Base-by-base conservation (phyloP, 2,329 filamentous ascomycete species). In the Fonsecaea pugnacius region DNA sequence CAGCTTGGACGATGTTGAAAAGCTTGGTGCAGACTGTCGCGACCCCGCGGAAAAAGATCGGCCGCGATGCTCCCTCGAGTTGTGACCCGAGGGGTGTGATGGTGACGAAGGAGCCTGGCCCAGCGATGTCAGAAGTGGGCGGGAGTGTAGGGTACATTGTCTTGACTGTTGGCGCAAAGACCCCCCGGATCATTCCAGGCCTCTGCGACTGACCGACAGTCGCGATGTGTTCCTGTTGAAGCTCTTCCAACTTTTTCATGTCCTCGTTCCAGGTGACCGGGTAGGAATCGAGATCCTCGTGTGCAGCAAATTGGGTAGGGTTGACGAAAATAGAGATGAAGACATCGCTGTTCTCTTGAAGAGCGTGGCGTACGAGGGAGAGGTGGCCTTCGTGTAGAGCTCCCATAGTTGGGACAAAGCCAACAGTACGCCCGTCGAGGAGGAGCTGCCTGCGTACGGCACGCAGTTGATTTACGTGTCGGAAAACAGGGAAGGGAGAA, bases 21-120 rank as follows among this genome's bases (percentile, higher is more conserved):
- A 96, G 79, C 78, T 96, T 99, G 86, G 94, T 95, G 80, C 93
- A 97, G 1, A 99, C 90, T 1, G 95, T 99, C 21, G 95, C 93
- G 36, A 99, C 95, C 43, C 95, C 95, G 55, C 95, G 85, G 79
- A 99, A 99, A 78, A 99, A 99, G 50, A 96, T 96, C 2, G 95
- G 95, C 16, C 95, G 83, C 52, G 89, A 92, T 4, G 85, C 85
- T 16, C 95, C 95, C 79, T 99, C 95, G 3, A 98, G 84, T 30
- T 93, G 83, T 70, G 87, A 87, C 6, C 88, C 88, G 1, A 97
- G 82, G 0, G 95, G 95, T 0, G 92, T 96, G 71, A 99, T 91
- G 21, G 88, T 94, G 33, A 99, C 90, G 73, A 98, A 99, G 63
- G 89, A 94, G 14, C 95, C 95, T 63, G 89, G 85, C 35, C 90